phyloP scores from a whole-genome alignment of 352 stramenopile species.

The Phytophthora aleatoria region DNA sequence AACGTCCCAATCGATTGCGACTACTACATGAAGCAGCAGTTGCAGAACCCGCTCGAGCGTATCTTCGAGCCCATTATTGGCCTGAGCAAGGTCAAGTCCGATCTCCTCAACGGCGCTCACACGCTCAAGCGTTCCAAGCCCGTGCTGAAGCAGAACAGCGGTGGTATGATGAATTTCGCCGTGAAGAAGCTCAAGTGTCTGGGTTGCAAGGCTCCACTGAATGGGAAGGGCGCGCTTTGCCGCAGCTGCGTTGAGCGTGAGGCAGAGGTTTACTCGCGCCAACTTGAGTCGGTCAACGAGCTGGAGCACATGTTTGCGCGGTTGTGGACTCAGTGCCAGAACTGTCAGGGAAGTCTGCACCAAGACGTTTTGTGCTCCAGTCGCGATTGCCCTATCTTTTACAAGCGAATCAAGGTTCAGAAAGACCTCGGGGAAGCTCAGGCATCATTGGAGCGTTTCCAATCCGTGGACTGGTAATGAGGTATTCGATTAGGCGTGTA shows the following conservation, averaged over 20 bases:
- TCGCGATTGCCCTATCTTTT: conserved; percentile 99
- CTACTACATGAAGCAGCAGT: conserved; percentile 99
- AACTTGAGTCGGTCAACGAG: conserved; percentile 93
- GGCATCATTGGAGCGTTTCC: conserved; percentile 94
- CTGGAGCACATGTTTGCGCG: conserved; percentile 94
- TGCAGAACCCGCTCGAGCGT: conserved; percentile 97
- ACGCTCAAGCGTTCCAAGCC: conserved; percentile 98
- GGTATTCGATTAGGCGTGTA: background rate
- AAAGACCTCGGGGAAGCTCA: conserved; percentile 96
- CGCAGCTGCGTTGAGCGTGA: conserved; percentile 94
- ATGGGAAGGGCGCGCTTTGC: conserved; percentile 92
- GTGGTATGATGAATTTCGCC: conserved; percentile 99
- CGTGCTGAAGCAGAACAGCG: conserved; percentile 94
- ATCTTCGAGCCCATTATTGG: conserved; percentile 99
- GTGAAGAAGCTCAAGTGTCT: conserved; percentile 98
- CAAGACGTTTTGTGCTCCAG: conserved; percentile 96
- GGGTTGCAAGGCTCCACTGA: conserved; percentile 95
- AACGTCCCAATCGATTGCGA: conserved; percentile 99
- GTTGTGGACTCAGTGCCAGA: conserved; percentile 98
- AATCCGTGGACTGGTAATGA: conserved; percentile 76
- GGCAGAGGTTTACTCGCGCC: conserved; percentile 95
- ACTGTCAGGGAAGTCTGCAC: conserved; percentile 98
- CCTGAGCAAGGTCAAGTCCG: conserved; percentile 90
- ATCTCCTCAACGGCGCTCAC: conserved; percentile 96
- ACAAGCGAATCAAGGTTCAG: conserved; percentile 99